These are phyloP conservation scores for Piloderma croceum DNA, from an alignment of 768 basidiomycete genomes.

Conservation along the genomic window DNA sequence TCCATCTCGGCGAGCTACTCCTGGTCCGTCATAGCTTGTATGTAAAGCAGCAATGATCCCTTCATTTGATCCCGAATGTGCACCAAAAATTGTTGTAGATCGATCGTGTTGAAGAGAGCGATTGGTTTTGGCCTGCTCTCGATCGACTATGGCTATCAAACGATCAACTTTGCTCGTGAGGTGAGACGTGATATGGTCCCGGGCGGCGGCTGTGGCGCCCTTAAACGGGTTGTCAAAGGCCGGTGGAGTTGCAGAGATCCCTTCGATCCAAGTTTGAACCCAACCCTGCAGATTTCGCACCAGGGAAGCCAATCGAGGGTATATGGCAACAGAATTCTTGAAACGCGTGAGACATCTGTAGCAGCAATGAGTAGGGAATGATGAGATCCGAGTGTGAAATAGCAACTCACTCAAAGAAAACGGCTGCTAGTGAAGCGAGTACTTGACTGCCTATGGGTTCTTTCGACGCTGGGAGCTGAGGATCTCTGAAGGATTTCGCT, in stretches of 20 bases:
- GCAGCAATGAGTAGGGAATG: background rate
- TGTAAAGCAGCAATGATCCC: constrained; percentile 36
- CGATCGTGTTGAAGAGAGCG: constrained; percentile 9
- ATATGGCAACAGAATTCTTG: constrained; percentile 44
- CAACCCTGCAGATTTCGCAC: constrained; percentile 40
- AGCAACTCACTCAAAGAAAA: constrained; percentile 46
- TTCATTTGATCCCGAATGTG: constrained; percentile 16
- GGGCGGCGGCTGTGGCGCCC: constrained; percentile 14
- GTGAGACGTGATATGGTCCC: constrained; percentile 33
- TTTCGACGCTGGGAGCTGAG: constrained; percentile 3
- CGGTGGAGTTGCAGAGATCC: constrained; percentile 31
- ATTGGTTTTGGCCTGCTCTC: constrained; percentile 39
- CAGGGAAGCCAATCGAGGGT: constrained; percentile 38
- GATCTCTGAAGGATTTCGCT: constrained; percentile 30
- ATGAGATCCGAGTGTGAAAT: too few species aligned
- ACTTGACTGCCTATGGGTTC: constrained; percentile 35
- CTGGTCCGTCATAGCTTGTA: constrained; percentile 50
- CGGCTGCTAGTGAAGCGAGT: constrained; percentile 39
- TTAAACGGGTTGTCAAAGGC: constrained; percentile 45
- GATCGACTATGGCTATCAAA: constrained; percentile 41
- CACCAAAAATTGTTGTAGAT: background rate
- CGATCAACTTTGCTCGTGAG: constrained; percentile 29
- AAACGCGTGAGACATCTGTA: constrained; percentile 52
- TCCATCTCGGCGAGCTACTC: constrained; percentile 40
- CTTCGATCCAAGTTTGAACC: constrained; percentile 43